Evolutionary conservation across 805 yeast species (phyloP).

Genomic region (Kodamaea kaohsiungensis): DNA sequence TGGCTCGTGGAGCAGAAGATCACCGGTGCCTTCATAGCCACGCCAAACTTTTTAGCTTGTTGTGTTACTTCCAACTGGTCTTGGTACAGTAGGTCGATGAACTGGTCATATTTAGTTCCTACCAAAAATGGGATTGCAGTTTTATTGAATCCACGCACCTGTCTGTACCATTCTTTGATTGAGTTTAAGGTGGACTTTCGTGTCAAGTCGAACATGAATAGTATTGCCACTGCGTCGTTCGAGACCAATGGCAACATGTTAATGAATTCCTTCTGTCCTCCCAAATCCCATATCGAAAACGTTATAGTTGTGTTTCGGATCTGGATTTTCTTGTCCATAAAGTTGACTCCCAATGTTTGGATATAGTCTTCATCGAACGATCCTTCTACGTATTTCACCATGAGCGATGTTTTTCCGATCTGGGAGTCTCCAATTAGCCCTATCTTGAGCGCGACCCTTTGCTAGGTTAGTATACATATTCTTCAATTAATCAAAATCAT

Average conservation of each 20-base stretch:
- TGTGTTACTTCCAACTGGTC: constrained; percentile 84
- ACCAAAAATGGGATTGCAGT: constrained; percentile 89
- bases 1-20: constrained; percentile 90
- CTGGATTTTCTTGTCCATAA: constrained; percentile 85
- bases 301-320: constrained; percentile 85
- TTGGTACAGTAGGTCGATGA: constrained; percentile 72
- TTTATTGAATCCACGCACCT: constrained; percentile 84
- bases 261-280: constrained; percentile 93
- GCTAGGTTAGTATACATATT: constrained; percentile 20
- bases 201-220: constrained; percentile 86
- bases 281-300: constrained; percentile 92
- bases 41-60: constrained; percentile 81
- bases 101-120: constrained; percentile 91
- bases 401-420: constrained; percentile 91
- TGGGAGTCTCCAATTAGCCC: constrained; percentile 96
- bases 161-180: constrained; percentile 94
- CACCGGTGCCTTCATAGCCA: constrained; percentile 83
- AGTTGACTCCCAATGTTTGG: constrained; percentile 93
- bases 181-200: constrained; percentile 82
- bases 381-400: constrained; percentile 97
- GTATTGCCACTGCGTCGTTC: constrained; percentile 86
- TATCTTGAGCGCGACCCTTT: constrained; percentile 70
- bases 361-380: constrained; percentile 88
- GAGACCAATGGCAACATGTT: constrained; percentile 94
- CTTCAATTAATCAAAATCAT: not conserved